Base-by-base conservation (phyloP, 1,284 basidiomycete genomes). In the Pascua sp. region DNA sequence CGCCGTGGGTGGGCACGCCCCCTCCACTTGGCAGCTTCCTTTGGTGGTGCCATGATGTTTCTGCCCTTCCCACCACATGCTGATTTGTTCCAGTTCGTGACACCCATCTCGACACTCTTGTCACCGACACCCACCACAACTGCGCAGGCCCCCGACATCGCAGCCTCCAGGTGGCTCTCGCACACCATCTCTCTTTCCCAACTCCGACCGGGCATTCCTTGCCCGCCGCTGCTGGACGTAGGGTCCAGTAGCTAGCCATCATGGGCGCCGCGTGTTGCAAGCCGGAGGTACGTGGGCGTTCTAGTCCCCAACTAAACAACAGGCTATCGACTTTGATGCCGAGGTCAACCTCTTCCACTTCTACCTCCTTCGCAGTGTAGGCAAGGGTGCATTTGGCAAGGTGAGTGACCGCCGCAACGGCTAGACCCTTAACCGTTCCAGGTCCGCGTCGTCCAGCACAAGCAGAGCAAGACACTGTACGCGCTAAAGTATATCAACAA, bases 401-500 rank as follows among this genome's bases (percentile, higher is more conserved):
- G 94, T 91, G 48, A 45, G 42, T 48, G 11, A 15, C 17, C 42
- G n/a, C 37, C 32, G 40, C 41, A 24, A n/a, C 18, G 12, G 32
- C 48, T 39, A 47, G 37, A 42, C 42, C 41, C 18, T 36, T 53
- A 18, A 46, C 15, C n/a, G 41, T 39, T 8, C 32, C 68, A 96
- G 92, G 92, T 98, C 77, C 88, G 94, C 51, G 94, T 98, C 51
- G 94, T 98, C 8, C 93, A 98, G 78, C 95, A 98, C 80, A 98
- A 98, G 72, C 91, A 97, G 78, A 90, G 91, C 15, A 89, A 91
- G 61, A 89, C 92, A 24, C 82, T 98, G 39, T 98, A 94, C 71
- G 95, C 95, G 10, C 85, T 98, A 75, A 98, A 98, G 78, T 98
- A 98, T 80, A 98, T 98, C 80, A 98, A 98, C 83, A 98, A 98